Base-by-base conservation (phyloP, 139 green algal species). In the Chlamydomonas applanata region DNA sequence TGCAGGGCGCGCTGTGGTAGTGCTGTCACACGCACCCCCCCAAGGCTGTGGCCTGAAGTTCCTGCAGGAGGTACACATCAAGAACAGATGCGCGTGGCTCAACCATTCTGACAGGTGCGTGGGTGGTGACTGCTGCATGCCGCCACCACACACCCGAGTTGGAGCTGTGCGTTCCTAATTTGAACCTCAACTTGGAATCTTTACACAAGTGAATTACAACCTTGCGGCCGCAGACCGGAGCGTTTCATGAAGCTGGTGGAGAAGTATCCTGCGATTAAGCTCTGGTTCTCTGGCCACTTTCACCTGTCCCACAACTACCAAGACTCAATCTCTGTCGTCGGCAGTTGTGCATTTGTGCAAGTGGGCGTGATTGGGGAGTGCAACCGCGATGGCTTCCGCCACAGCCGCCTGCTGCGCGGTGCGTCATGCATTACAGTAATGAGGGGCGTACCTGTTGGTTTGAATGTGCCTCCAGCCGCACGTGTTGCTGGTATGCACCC, bases 351-450 rank as follows among this genome's bases (percentile, higher is more conserved):
- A 0, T 96, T 95, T 77, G 87, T 95, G 14, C 85, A 93, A 75
- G 91, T 87, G 0, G 91, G 91, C 62, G 91, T 96, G n/a, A 95
- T 95, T 46, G 91, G 91, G 1, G 76, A 84, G 69, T 92, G 85
- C 79, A 90, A 89, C 72, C 74, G 91, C 0, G 91, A 96, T 67
- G 91, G 90, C 54, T 76, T 77, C 75, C 63, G 74, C 66, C 64
- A 71, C 34, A 52, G 45, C 69, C 35, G 67, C 25, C 63, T 71
- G 72, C 33, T 75, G 22, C 25, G 4, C 64, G 61, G 71, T 54
- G 16, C 46, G n/a, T n/a, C n/a, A n/a, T n/a, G n/a, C n/a, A n/a
- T n/a, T n/a, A n/a, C n/a, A n/a, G n/a, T n/a, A n/a, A n/a, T n/a
- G n/a, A n/a, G n/a, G n/a, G n/a, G n/a, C n/a, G n/a, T n/a, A n/a